These are phyloP conservation scores for Quercus lobata DNA, from an alignment of 331 rosid genomes.

Conservation along the genomic window DNA sequence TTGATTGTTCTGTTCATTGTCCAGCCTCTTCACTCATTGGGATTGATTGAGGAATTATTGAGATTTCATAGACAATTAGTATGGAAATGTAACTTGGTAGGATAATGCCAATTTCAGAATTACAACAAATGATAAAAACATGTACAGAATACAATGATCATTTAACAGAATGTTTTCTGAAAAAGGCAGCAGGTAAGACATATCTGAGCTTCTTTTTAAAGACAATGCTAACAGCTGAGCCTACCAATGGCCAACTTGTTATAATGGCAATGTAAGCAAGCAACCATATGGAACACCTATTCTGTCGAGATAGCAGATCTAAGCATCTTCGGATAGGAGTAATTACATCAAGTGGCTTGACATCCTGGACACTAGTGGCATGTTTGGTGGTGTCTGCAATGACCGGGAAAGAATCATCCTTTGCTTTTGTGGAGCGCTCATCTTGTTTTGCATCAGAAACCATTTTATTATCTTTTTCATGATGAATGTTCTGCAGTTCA, in stretches of 20 bases:
- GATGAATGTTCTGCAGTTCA: slow-evolving; percentile 15
- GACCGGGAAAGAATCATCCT: slow-evolving; percentile 8
- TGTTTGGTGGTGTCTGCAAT: slow-evolving; percentile 7
- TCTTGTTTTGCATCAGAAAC: slow-evolving; percentile 5
- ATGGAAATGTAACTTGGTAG: background rate
- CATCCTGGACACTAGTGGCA: slow-evolving; percentile 13
- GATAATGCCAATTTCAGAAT: background rate
- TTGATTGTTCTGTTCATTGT: background rate
- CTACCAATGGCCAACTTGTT: slow-evolving; percentile 86
- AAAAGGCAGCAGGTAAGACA: slow-evolving; percentile 42
- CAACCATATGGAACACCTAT: slow-evolving; percentile 64
- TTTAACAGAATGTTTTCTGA: slow-evolving; percentile 31
- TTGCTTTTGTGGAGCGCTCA: slow-evolving; percentile 23
- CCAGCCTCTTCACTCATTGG: background rate
- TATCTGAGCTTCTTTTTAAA: slow-evolving; percentile 53
- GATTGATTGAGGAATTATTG: background rate
- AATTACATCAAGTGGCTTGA: slow-evolving; percentile 25
- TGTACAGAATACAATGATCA: slow-evolving; percentile 14
- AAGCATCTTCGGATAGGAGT: slow-evolving; percentile 46
- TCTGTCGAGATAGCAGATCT: slow-evolving; percentile 45
- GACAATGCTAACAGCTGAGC: slow-evolving; percentile 55
- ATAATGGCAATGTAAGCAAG: slow-evolving; percentile 68
- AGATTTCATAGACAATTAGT: background rate
- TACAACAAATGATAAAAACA: background rate
- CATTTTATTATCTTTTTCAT: slow-evolving; percentile 16